Evolutionary conservation across 176 grass and related monocot genomes (phyloP).

Genomic region (Dendrocalamus sinicus): DNA sequence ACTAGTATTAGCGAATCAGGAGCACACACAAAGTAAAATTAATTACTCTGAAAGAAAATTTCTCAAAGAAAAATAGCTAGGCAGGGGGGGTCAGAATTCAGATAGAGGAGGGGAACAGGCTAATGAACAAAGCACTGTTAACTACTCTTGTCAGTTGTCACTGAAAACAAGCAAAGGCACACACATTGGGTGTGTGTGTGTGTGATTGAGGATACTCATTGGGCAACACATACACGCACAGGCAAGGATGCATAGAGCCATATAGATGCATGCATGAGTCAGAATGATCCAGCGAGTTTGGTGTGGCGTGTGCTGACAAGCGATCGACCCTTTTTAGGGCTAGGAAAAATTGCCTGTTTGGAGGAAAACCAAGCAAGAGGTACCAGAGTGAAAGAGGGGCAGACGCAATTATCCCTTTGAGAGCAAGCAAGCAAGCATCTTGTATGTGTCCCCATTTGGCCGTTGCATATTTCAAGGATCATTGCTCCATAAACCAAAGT

Average conservation of each 20-base stretch:
- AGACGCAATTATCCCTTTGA: conserved; percentile 20
- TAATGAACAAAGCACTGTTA: not conserved
- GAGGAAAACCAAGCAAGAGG: not conserved
- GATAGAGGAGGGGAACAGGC: not conserved
- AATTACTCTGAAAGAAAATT: not conserved
- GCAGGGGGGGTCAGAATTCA: not conserved
- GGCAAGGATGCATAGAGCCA: not conserved
- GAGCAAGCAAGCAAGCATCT: conserved; percentile 35
- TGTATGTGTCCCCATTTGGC: not conserved
- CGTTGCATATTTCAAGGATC: conserved; percentile 13
- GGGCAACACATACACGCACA: not conserved
- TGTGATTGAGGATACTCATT: not conserved
- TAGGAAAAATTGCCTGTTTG: not conserved
- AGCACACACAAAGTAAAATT: not conserved
- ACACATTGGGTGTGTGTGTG: not conserved
- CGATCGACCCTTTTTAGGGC: not conserved
- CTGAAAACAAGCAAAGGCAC: conserved; percentile 43
- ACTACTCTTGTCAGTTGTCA: not conserved
- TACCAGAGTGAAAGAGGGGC: not conserved
- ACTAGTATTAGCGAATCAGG: not conserved
- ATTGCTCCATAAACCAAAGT: conserved; percentile 22
- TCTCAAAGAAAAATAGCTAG: not conserved
- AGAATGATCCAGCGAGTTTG: not conserved
- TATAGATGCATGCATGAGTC: not conserved
- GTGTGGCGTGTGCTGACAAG: not conserved